Base-by-base conservation (phyloP, 306 rosid species). In the Hylodesmum podocarpum region DNA sequence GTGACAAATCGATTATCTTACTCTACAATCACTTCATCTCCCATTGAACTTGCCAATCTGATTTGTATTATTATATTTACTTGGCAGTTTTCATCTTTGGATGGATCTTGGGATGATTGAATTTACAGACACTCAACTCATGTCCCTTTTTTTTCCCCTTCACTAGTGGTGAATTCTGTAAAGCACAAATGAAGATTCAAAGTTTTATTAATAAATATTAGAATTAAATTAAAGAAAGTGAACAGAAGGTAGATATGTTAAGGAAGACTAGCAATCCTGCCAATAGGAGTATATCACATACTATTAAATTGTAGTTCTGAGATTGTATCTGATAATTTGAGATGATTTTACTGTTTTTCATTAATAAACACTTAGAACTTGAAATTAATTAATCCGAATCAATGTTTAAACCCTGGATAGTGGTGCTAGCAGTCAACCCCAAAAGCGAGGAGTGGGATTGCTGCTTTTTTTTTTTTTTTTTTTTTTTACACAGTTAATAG, bases 71-170 rank as follows among this genome's bases (percentile, higher is more conserved):
- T 75, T 64, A 73, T n/a, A 53, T 16, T 82, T n/a, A n/a, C n/a
- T n/a, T n/a, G n/a, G 51, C 29, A 22, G 37, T 40, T 75, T 62
- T 70, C 8, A 11, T 71, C 46, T 63, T 40, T 55, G 25, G 12
- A 16, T 78, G n/a, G 43, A 55, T 72, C 66, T 77, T 49, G 43
- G 66, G 49, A 49, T 76, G 82, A 39, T 64, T 77, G 82, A 72
- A 72, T 21, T 71, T 81, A 25, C 11, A n/a, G 50, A 39, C 41
- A 8, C 16, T 19, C 43, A 18, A 3, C 67, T 25, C 41, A 19
- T 37, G 46, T 63, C 22, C 27, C 14, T 31, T 55, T 54, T 73
- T 67, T 75, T 57, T 55, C 37, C 44, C 21, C 49, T 61, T 44
- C 46, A 13, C 19, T 68, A 5, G 47, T 80, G 57, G 15, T 46